Base-by-base conservation (phyloP, 2,329 filamentous ascomycete genomes). In the Aspergillus proliferans region DNA sequence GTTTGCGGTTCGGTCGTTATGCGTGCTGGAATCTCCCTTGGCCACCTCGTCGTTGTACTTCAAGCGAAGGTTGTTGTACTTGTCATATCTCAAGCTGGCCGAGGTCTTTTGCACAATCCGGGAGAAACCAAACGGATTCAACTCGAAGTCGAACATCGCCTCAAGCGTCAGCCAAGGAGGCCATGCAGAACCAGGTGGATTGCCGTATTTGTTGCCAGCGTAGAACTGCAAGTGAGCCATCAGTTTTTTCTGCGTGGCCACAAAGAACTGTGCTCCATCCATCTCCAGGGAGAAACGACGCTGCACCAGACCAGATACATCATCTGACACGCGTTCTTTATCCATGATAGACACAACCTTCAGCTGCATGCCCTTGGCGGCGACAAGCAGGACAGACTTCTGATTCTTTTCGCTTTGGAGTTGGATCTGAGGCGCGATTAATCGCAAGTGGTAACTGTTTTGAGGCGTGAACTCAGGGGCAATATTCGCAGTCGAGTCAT, bases 261-360 rank as follows among this genome's bases (percentile, higher is more conserved):
- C 91, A 59, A 98, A 99, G 71, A 98, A 96, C 67, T 99, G 93
- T 24, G 94, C 86, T 64, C 92, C 95, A 70, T 98, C 93, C 87
- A 97, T 96, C 57, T 90, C 88, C 54, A 96, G 84, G 24, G 91
- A 82, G 73, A 97, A 96, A 6, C 93, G 86, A 34, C 91, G 86
- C 66, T 98, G 94, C 1, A 98, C 92, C 42, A 99, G 79, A 47
- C 93, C 94, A 62, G 89, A 95, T 61, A 99, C 90, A 58, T 88
- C 86, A 66, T 99, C 93, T 43, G 84, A 91, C 49, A 97, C 82
- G 52, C 93, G 82, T 61, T 90, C 86, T 70, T 95, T 96, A 71
- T 98, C 93, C 87, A 97, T 95, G 60, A 98, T 92, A 57, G 96
- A 92, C 18, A 98, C 82, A 9, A 98, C 87, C 73, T 97, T 97